Conservation (phyloP, 768 basidiomycete genomes). For the Suillus bovinus region DNA sequence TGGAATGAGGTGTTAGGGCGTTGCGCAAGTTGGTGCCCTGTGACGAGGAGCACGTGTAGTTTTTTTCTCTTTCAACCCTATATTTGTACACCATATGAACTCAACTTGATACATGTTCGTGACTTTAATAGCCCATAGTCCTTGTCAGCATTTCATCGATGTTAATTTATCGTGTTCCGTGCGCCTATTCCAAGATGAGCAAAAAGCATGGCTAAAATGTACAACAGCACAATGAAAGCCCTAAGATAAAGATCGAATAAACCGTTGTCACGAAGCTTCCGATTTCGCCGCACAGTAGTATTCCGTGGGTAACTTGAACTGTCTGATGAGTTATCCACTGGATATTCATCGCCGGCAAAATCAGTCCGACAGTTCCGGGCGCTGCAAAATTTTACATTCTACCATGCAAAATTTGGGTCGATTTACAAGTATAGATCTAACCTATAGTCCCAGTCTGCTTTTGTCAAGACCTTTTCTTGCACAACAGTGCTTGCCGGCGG, state of each 20-base stretch:
- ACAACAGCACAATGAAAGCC: slow-evolving; percentile 8
- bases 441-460: neutral
- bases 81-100: neutral
- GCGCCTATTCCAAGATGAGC: neutral
- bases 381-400: neutral
- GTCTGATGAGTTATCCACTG: no score
- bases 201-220: slow-evolving; percentile 13
- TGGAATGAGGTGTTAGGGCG: neutral
- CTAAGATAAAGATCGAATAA: neutral
- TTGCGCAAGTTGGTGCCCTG: neutral
- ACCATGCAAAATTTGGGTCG: neutral
- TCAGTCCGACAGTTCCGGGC: neutral
- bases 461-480: neutral
- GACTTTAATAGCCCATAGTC: neutral
- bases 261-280: no score
- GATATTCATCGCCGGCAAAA: neutral
- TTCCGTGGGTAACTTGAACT: no score
- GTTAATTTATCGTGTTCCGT: neutral
- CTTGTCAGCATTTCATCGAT: neutral
- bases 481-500: neutral
- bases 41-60: neutral
- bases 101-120: neutral
- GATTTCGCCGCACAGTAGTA: no score
- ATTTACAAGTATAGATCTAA: neutral
- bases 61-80: slow-evolving; percentile 9